Base-by-base conservation (phyloP, 192 early-diverging fungal species). In the Backusella tarrabulga region DNA sequence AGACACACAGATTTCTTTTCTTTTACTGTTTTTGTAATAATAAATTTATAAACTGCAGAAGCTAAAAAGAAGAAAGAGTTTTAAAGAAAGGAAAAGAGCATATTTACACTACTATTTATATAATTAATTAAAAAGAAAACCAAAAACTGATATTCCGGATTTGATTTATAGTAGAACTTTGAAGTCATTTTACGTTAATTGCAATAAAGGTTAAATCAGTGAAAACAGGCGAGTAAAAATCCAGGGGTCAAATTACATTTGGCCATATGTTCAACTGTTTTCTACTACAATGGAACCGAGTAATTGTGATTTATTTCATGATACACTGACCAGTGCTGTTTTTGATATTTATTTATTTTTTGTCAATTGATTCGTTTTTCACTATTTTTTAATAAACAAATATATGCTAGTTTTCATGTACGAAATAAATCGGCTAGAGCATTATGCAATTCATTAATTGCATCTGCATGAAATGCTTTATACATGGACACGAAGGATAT, bases 141-240 rank as follows among this genome's bases (percentile, higher is more conserved):
- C 42, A 17, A 44, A 32, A 44, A 17, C 42, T 5, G 42, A 17
- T 44, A 15, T 44, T 44, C 12, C 14, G 15, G 3, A 44, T 44
- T 44, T 44, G 42, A 44, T 56, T 21, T 6, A 23, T 56, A 21
- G 7, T n/a, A 32, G 32, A 32, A 7, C 17, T n/a, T 50, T 63
- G 56, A 63, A 63, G 56, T 63, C 56, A 63, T 63, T 29, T 32
- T 63, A 63, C 56, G 12, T 26, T 63, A 63, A 63, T 63, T 63
- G 26, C 56, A 63, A 29, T 9, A 29, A 54, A 54, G 15, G 19
- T 54, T 54, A 54, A 50, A 40, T 54, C 15, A 52, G 50, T 32
- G 32, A 32, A 32, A 32, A 32, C 32, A 32, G 21, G 19, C 17
- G 2, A 54, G 50, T 32, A 32, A 54, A 54, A 54, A 54, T 21